Conservation (phyloP, 331 rosid genomes). For the Rhamnella rubrinervis region DNA sequence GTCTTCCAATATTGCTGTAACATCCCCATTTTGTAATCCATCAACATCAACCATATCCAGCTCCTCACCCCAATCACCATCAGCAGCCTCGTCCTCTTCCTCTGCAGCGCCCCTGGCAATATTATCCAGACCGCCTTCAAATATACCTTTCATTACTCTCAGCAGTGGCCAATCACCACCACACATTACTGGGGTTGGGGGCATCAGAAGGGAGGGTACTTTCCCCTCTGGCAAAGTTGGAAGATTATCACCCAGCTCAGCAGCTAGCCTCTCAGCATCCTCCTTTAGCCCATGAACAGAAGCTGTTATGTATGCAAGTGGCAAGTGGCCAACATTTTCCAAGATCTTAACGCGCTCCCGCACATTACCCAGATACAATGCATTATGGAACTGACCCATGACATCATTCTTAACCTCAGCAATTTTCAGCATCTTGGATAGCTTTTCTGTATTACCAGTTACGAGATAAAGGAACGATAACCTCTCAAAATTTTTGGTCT, state of each 20-base stretch:
- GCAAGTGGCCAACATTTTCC: constrained; percentile 90
- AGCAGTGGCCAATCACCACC: constrained; percentile 98
- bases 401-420: constrained; percentile 99
- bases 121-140: constrained; percentile 77
- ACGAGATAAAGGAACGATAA: constrained; percentile 88
- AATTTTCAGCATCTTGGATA: constrained; percentile 95
- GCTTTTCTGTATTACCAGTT: constrained; percentile 79
- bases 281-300: constrained; percentile 78
- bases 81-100: constrained; percentile 75
- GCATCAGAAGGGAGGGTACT: constrained; percentile 68
- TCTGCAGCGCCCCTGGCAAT: constrained; percentile 44
- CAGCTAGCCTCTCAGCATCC: constrained; percentile 75
- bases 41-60: constrained; percentile 73
- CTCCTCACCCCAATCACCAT: constrained; percentile 83
- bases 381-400: constrained; percentile 99
- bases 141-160: constrained; percentile 78
- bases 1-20: constrained; percentile 53
- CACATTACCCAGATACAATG: constrained; percentile 80
- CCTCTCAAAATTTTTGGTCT: constrained; percentile 91
- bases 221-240: constrained; percentile 77
- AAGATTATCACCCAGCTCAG: constrained; percentile 76
- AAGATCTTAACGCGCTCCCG: constrained; percentile 87
- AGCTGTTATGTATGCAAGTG: constrained; percentile 87
- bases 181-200: constrained; percentile 71
- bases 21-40: constrained; percentile 67